Evolutionary conservation across 1,284 basidiomycete species (phyloP), one percentile per base, ranked within the genome.

Genomic region (Phellinidium pouzarii): DNA sequence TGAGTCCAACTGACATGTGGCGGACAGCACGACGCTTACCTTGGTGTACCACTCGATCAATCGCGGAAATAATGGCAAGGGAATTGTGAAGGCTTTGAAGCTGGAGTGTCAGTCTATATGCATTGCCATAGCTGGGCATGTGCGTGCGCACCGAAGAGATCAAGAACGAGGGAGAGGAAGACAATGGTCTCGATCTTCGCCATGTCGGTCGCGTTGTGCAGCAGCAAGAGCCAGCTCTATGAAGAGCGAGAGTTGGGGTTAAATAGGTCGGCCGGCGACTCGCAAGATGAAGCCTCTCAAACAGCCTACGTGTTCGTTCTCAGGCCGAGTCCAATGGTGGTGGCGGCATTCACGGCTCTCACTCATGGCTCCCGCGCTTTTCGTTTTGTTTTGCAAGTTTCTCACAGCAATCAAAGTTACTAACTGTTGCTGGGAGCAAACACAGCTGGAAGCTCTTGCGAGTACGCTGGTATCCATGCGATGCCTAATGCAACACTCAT

Each of bases 41-140:
- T 80, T 67, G 5, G 84, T 84, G 64, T 92, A 94, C 90, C 90
- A 94, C 70, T 92, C 87, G 48, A 91, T 87, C 48, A 91, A 74
- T 40, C 91, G 80, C 43, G 91, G 92, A 68, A 94, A 94, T 37
- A 94, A 78, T 29, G 91, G 91, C 27, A 94, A 74, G n/a, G 91
- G 91, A 42, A 94, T 90, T n/a, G 92, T 94, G 67, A 94, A 94
- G 11, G 91, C 91, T 84, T 62, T 26, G 37, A 48, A 23, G 41
- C 43, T 17, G n/a, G 23, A 31, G 22, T 34, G 46, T 36, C 27
- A 48, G 45, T 50, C 38, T 23, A 19, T 11, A 47, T 50, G 12
- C 51, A 80, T 83, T 83, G 55, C 94, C 87, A 17, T 94, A 79
- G 67, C 94, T 92, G 47, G 94, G 75, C 20, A 94, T 77, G 34